Evolutionary conservation across 768 basidiomycete species (phyloP), one percentile per base, ranked within the genome.

Genomic region (Agrocybe pediades): DNA sequence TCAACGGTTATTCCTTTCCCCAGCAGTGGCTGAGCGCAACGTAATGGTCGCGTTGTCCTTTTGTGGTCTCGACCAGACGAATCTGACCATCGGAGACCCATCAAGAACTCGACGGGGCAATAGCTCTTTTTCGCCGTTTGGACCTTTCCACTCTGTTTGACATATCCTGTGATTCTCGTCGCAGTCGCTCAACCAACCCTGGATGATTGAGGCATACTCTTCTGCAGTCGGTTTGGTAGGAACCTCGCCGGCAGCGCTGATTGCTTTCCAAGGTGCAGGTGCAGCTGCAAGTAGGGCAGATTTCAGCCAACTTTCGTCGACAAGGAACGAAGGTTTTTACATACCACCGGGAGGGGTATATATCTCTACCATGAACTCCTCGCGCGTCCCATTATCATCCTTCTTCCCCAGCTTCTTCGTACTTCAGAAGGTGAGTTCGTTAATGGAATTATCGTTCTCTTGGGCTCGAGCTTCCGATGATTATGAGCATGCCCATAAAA

Each of bases 1-100:
- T 59, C 27, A 59, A 33, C 1, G 55, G 41, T n/a, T 59, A 54
- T 26, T 55, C 41, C 30, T 59, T 59, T 3, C 57, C 57, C 57
- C 57, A 59, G 36, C 57, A 59, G 36, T 59, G 57, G 41, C 57
- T 59, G 15, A 59, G 46, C 25, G 57, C 57, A 17, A 59, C 53
- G 26, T 59, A 59, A 19, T 48, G 46, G 3, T 46, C 57, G 21
- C 57, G 57, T n/a, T 59, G 53, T 6, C 57, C 51, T 21, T 20
- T 26, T 20, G 51, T 40, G 4, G 50, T 47, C 30, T 59, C 57
- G 15, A 59, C 17, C 15, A 59, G 53, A 4, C 51, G 53, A 25
- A 59, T n/a, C 8, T 52, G 46, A 13, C 33, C 46, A n/a, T 42
- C 46, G 15, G 53, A 52, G 11, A 59, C 9, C n/a, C n/a, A 25